phyloP scores from a whole-genome alignment of 1,284 basidiomycete genomes.

The Cutaneotrichosporon sp. region DNA sequence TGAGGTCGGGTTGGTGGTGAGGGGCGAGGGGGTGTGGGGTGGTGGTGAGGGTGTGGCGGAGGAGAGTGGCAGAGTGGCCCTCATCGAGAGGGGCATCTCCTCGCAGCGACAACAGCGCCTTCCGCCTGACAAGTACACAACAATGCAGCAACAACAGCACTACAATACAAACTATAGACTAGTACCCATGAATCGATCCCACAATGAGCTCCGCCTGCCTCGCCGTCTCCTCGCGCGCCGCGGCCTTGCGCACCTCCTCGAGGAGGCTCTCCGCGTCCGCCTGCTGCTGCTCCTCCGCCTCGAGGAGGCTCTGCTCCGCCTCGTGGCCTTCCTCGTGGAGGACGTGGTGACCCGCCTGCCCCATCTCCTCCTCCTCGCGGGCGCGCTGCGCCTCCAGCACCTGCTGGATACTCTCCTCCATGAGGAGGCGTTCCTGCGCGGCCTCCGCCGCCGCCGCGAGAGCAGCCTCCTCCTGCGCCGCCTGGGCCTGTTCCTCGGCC shows the following conservation, averaged over 20 bases:
- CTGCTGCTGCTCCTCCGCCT: slow-evolving; percentile 42
- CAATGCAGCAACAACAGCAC: background rate
- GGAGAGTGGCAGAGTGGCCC: no score
- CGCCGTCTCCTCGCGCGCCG: slow-evolving; percentile 44
- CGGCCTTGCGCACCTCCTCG: slow-evolving; percentile 42
- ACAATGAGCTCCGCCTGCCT: slow-evolving; percentile 48
- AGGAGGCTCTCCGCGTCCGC: slow-evolving; percentile 39
- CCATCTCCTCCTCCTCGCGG: slow-evolving; percentile 43
- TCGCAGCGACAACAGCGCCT: background rate
- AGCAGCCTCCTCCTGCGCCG: slow-evolving; percentile 31
- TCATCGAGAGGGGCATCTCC: background rate
- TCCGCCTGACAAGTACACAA: background rate
- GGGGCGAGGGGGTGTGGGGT: no score
- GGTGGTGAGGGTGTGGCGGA: no score
- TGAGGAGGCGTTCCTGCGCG: slow-evolving; percentile 45
- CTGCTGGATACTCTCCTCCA: slow-evolving; percentile 45
- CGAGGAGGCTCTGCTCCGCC: slow-evolving; percentile 39
- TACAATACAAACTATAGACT: background rate
- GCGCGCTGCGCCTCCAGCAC: slow-evolving; percentile 45
- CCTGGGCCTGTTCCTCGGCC: slow-evolving; percentile 43
- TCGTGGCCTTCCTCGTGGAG: slow-evolving; percentile 42
- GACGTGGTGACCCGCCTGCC: slow-evolving; percentile 36
- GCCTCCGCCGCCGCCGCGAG: slow-evolving; percentile 35
- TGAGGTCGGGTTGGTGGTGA: no score
- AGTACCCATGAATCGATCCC: slow-evolving; percentile 33